Evolutionary conservation across 345 rosid species (phyloP).

Genomic region (Syzygium oleosum): DNA sequence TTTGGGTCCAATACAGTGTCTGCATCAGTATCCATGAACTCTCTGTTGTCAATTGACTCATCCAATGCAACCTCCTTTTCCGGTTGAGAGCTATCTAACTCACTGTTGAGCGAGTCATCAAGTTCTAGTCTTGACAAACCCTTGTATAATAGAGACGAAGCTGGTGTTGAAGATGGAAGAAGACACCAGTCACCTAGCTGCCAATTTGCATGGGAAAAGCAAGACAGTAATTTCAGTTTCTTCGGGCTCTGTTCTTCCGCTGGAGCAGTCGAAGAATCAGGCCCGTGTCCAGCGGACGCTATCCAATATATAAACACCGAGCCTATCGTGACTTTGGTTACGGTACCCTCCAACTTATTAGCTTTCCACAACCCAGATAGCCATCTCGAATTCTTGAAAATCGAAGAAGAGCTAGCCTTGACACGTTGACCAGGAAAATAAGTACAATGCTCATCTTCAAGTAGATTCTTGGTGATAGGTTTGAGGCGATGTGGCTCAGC

Average conservation of each 20-base stretch:
- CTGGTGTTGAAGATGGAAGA: constrained; percentile 39
- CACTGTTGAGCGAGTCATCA: constrained; percentile 30
- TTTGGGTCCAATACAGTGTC: constrained; percentile 8
- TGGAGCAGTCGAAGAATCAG: constrained; percentile 78
- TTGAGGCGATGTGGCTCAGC: constrained; percentile 76
- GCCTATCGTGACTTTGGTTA: constrained; percentile 78
- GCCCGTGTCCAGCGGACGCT: constrained; percentile 91
- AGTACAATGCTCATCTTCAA: constrained; percentile 79
- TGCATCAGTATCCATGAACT: constrained; percentile 12
- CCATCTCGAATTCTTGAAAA: constrained; percentile 81
- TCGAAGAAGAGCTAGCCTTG: constrained; percentile 74
- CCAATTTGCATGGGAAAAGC: constrained; percentile 91
- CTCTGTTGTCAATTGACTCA: constrained; percentile 34
- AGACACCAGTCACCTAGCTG: constrained; percentile 94
- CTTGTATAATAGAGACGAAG: constrained; percentile 37
- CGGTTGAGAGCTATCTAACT: constrained; percentile 19
- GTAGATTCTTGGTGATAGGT: constrained; percentile 60
- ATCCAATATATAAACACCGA: constrained; percentile 92
- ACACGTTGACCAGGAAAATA: constrained; percentile 97
- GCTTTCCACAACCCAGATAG: constrained; percentile 85
- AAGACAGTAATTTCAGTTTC: constrained; percentile 72
- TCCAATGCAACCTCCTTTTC: constrained; percentile 40
- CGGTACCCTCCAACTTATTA: constrained; percentile 84
- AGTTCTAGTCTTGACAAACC: constrained; percentile 43
- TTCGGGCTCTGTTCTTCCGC: constrained; percentile 92